A percentile compares a stretch with the other conserved stretches of the same genome.
These are phyloP conservation scores for Globisporangium solare DNA, from an alignment of 352 stramenopile genomes.

Conservation along the genomic window DNA sequence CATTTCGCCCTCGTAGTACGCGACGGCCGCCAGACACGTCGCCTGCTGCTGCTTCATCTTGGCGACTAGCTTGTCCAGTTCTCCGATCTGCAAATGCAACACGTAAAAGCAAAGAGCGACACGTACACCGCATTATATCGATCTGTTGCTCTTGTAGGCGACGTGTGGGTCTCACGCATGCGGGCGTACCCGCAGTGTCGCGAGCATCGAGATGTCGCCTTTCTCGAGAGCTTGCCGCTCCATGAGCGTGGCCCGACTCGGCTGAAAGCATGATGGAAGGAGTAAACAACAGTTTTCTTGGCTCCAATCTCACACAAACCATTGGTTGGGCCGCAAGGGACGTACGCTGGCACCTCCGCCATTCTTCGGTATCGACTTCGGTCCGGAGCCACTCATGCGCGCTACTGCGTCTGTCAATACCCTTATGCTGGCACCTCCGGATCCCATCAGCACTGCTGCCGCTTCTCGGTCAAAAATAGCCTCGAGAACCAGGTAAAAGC, in stretches of 20 bases:
- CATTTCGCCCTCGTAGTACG: constrained; percentile 54
- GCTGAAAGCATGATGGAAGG: constrained; percentile 13
- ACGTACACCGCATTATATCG: not conserved
- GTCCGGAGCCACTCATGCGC: constrained; percentile 59
- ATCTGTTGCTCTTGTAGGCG: too few relatives aligned
- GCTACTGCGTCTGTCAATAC: not conserved
- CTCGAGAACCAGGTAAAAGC: too few relatives aligned
- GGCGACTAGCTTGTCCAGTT: constrained; percentile 71
- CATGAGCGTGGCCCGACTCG: constrained; percentile 57
- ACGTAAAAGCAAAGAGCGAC: not conserved
- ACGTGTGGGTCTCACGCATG: not conserved
- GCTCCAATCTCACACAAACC: too few relatives aligned
- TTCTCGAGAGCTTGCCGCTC: constrained; percentile 66
- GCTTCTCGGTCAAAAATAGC: too few relatives aligned
- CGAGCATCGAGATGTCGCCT: constrained; percentile 68
- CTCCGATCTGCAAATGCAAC: constrained; percentile 33
- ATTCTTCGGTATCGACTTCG: constrained; percentile 32
- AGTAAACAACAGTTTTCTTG: not conserved
- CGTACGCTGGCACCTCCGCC: constrained; percentile 26
- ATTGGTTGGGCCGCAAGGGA: not conserved
- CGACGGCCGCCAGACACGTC: constrained; percentile 42
- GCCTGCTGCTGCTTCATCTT: constrained; percentile 62
- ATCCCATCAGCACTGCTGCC: too few relatives aligned
- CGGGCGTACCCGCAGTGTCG: constrained; percentile 42
- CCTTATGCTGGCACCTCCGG: too few relatives aligned